Evolutionary conservation across 2,329 filamentous ascomycete genomes (phyloP).

Genomic region (Piedraia hortae): DNA sequence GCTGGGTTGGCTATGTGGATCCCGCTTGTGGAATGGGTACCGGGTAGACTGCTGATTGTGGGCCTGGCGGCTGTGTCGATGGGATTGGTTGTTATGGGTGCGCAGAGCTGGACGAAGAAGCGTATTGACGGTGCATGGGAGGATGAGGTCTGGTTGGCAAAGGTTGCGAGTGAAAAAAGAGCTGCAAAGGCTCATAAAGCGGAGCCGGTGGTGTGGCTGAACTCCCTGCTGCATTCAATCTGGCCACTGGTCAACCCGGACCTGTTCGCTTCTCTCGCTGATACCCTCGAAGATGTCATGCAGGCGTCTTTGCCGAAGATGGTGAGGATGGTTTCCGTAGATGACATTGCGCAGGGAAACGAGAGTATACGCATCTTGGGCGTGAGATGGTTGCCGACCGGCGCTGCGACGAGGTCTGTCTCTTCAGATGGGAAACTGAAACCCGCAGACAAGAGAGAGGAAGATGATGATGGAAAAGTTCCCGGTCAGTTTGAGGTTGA

Average conservation of each 20-base stretch:
- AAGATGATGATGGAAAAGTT: constrained; percentile 22
- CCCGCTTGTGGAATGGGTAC: constrained; percentile 2
- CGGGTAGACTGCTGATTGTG: constrained; percentile 5
- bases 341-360: constrained; percentile 49
- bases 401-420: constrained; percentile 36
- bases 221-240: constrained; percentile 35
- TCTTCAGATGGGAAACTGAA: constrained; percentile 29
- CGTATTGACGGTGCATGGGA: constrained; percentile 36
- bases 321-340: constrained; percentile 46
- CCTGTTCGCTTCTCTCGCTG: constrained; percentile 37
- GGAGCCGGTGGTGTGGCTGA: constrained; percentile 45
- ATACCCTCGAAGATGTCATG: constrained; percentile 56
- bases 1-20: constrained; percentile 4
- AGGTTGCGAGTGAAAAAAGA: constrained; percentile 25
- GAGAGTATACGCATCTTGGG: constrained; percentile 44
- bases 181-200: constrained; percentile 22
- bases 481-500: constrained; percentile 17
- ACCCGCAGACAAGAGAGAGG: constrained; percentile 17
- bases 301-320: constrained; percentile 43
- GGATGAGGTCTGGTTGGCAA: constrained; percentile 41
- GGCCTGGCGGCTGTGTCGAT: constrained; percentile 3
- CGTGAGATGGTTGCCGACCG: constrained; percentile 43
- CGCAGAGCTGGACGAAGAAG: constrained; percentile 30
- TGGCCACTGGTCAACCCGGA: constrained; percentile 56
- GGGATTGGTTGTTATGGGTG: constrained; percentile 5